These are phyloP conservation scores for Tuber melanosporum DNA, from an alignment of 495 filamentous ascomycete species.

Conservation along the genomic window DNA sequence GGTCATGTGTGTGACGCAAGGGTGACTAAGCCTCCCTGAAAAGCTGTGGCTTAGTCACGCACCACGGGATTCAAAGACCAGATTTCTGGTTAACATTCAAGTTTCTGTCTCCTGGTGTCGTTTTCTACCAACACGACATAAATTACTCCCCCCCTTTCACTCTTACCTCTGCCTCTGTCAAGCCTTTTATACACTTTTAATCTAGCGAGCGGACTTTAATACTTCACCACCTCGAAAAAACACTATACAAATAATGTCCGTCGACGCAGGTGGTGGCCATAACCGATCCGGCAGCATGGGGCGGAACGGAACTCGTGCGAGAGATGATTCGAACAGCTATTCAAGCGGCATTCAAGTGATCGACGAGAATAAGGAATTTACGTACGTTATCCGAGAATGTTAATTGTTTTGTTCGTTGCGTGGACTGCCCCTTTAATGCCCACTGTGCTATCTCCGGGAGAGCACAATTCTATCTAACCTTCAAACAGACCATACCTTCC, in stretches of 20 bases:
- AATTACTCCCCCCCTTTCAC: not conserved
- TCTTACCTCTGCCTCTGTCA: slow-evolving; percentile 5
- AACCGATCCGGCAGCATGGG: slow-evolving; percentile 10
- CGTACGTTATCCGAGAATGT: slow-evolving; percentile 53
- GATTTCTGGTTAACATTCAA: slow-evolving; percentile 17
- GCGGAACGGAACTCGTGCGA: slow-evolving; percentile 42
- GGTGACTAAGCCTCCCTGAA: slow-evolving; percentile 7
- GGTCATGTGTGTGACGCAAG: slow-evolving; percentile 18
- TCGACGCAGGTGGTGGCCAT: slow-evolving; percentile 28
- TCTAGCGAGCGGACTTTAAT: slow-evolving; percentile 5
- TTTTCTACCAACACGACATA: slow-evolving; percentile 7
- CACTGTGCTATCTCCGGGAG: slow-evolving; percentile 7
- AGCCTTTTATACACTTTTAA: slow-evolving; percentile 1
- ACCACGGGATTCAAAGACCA: slow-evolving; percentile 27
- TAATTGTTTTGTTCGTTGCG: slow-evolving; percentile 9
- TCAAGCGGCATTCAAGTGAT: slow-evolving; percentile 95
- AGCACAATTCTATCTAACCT: slow-evolving; percentile 26
- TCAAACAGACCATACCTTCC: slow-evolving; percentile 63
- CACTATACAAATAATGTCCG: slow-evolving; percentile 24
- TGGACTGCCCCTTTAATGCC: slow-evolving; percentile 24
- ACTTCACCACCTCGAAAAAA: slow-evolving; percentile 13
- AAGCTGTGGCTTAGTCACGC: slow-evolving; percentile 27
- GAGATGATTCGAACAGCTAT: slow-evolving; percentile 52
- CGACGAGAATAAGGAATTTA: slow-evolving; percentile 92
- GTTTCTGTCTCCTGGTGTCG: slow-evolving; percentile 6